phyloP scores from a whole-genome alignment of 768 basidiomycete species.

The Coprinopsis cinerea region DNA sequence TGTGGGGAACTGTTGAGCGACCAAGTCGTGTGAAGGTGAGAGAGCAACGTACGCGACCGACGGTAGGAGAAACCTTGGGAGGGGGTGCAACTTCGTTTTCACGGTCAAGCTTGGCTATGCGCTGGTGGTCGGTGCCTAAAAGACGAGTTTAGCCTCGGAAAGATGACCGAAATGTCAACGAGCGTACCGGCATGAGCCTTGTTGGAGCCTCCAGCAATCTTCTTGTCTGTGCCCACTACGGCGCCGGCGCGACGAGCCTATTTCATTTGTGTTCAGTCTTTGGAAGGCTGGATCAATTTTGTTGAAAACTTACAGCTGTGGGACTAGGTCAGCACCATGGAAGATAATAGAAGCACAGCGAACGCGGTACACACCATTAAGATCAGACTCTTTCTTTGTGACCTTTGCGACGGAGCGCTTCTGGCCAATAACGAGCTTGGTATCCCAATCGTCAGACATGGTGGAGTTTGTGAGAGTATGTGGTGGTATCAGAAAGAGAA shows the following conservation, averaged over 20 bases:
- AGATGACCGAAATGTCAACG: neutral
- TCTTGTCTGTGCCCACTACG: slow-evolving; percentile 82
- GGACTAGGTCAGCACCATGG: neutral
- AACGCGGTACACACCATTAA: slow-evolving; percentile 40
- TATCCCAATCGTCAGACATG: slow-evolving; percentile 67
- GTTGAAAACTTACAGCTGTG: slow-evolving; percentile 46
- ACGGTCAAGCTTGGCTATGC: slow-evolving; percentile 88
- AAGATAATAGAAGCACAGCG: slow-evolving; percentile 6
- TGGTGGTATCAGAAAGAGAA: slow-evolving; percentile 14
- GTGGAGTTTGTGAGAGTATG: slow-evolving; percentile 19
- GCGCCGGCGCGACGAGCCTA: slow-evolving; percentile 74
- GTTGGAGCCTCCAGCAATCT: slow-evolving; percentile 60
- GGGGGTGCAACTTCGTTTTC: slow-evolving; percentile 96
- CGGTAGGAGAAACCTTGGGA: slow-evolving; percentile 63
- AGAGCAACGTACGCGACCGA: slow-evolving; percentile 56
- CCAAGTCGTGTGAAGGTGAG: slow-evolving; percentile 7
- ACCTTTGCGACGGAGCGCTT: slow-evolving; percentile 60
- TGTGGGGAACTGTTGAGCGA: slow-evolving; percentile 23
- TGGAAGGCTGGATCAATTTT: neutral
- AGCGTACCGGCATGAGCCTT: slow-evolving; percentile 67
- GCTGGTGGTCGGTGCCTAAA: slow-evolving; percentile 86
- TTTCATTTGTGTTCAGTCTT: neutral
- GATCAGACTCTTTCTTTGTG: slow-evolving; percentile 52
- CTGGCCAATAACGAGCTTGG: slow-evolving; percentile 64
- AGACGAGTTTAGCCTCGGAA: neutral